Percentiles rank a stretch among this genome's conserved stretches.
phyloP scores from a whole-genome alignment of 2,329 filamentous ascomycete species.

The Neopestalotiopsis clavispora region DNA sequence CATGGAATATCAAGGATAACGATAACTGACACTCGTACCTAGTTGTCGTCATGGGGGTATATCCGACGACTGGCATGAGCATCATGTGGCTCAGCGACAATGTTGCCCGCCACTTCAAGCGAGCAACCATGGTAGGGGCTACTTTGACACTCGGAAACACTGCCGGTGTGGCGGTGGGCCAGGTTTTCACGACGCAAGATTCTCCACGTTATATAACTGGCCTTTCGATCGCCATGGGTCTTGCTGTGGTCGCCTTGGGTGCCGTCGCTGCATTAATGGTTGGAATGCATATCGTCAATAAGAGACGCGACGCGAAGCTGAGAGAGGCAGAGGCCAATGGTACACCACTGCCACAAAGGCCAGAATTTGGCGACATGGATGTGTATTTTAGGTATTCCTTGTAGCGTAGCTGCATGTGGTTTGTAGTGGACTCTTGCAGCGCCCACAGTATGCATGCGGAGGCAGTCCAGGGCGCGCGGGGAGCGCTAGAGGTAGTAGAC shows the following conservation, averaged over 20 bases:
- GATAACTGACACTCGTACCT: background rate
- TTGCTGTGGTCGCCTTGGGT: slow-evolving; percentile 30
- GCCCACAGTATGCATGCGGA: background rate
- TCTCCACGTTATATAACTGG: slow-evolving; percentile 37
- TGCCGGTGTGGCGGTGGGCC: slow-evolving; percentile 51
- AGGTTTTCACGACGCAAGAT: slow-evolving; percentile 43
- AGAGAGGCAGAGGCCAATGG: slow-evolving; percentile 28
- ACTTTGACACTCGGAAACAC: slow-evolving; percentile 53
- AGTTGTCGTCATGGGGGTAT: slow-evolving; percentile 32
- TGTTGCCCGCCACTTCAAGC: slow-evolving; percentile 50
- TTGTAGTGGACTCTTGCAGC: background rate
- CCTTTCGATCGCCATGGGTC: slow-evolving; percentile 33
- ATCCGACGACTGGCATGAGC: slow-evolving; percentile 39
- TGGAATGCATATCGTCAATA: slow-evolving; percentile 33
- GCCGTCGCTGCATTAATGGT: slow-evolving; percentile 32
- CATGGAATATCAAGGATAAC: background rate
- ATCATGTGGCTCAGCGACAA: slow-evolving; percentile 54
- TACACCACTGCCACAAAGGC: slow-evolving; percentile 25
- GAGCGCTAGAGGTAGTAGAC: background rate
- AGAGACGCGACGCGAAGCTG: slow-evolving; percentile 29
- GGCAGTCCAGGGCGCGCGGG: too few relatives aligned
- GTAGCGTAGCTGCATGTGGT: background rate
- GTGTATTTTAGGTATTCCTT: slow-evolving; percentile 31
- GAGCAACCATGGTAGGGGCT: slow-evolving; percentile 50
- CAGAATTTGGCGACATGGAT: slow-evolving; percentile 34